phyloP scores from a whole-genome alignment of 768 basidiomycete species.

The Cyclocybe cylindracea region DNA sequence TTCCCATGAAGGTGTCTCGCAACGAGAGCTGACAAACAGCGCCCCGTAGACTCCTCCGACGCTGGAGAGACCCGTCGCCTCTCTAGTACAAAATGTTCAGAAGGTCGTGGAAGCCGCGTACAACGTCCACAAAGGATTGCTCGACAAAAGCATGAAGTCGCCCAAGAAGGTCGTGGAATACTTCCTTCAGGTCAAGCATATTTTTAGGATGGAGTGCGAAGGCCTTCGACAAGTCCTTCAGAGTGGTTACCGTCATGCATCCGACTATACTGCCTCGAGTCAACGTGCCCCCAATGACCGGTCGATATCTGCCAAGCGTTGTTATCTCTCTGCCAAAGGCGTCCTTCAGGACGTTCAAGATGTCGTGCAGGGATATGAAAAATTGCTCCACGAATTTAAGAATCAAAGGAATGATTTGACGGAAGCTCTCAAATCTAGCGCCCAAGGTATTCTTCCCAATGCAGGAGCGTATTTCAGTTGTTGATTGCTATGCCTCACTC shows the following conservation, averaged over 20 bases:
- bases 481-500: no score
- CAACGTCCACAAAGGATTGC: conserved; percentile 17
- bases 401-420: conserved; percentile 5
- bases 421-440: not conserved
- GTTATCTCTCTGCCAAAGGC: conserved; percentile 17
- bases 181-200: conserved; percentile 14
- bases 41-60: conserved; percentile 8
- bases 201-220: conserved; percentile 18
- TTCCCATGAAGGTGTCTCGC: no score
- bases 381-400: conserved; percentile 11
- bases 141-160: conserved; percentile 6
- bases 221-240: conserved; percentile 17
- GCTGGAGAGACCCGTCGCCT: conserved; percentile 17
- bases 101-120: conserved; percentile 17
- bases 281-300: conserved; percentile 20
- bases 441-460: no score
- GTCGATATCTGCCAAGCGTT: conserved; percentile 16
- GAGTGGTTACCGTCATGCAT: conserved; percentile 18
- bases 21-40: no score
- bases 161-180: conserved; percentile 10
- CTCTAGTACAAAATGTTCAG: conserved; percentile 16
- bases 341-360: conserved; percentile 17
- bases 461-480: no score
- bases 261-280: conserved; percentile 18
- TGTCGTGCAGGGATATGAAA: conserved; percentile 12